Base-by-base conservation (phyloP, 225 moss, liverwort and hornwort species). In the Pseudisothecium myosuroides region DNA sequence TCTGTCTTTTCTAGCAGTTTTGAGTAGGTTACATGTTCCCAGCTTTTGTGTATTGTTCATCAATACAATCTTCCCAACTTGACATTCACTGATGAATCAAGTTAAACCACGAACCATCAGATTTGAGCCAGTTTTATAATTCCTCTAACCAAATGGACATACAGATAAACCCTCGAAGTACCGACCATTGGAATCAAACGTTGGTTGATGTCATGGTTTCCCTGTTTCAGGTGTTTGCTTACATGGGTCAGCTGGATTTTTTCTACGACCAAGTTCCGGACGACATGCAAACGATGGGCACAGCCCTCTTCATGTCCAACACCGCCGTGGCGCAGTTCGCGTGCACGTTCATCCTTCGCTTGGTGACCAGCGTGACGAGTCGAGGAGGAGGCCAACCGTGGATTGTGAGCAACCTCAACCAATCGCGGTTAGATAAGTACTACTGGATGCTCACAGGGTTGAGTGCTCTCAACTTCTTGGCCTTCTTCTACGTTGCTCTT, bases 211-310 rank as follows among this genome's bases (percentile, higher is more conserved):
- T 34, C 50, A 2, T 81, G 84, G 75, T 62, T 49, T 83, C 36
- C 37, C 21, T 68, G 41, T 65, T 65, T 50, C 95, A 97, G 94
- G 94, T 96, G 61, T 96, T 98, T 61, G 93, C 91, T 28, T 96
- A 93, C 81, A 92, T 96, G 83, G 97, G 97, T 19, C 97, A 98
- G 65, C 92, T 98, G 55, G 98, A 98, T 72, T 97, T 98, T 63
- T 98, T 97, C 91, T 97, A 97, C 90, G 96, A 98, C 65, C 97
- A 98, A 88, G 94, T 92, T 77, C 98, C 98, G 26, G 97, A 96
- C 80, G 89, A 86, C 73, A 95, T 97, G 96, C 93, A 94, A 89
- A 95, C 95, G 60, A 94, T 96, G 78, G 98, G 98, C 50, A 94
- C 95, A 17, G 97, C 98, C 11, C 90, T 98, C 76, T 95, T 95